phyloP scores from a whole-genome alignment of 192 early-diverging fungal species.

The Funneliformis mosseae region DNA sequence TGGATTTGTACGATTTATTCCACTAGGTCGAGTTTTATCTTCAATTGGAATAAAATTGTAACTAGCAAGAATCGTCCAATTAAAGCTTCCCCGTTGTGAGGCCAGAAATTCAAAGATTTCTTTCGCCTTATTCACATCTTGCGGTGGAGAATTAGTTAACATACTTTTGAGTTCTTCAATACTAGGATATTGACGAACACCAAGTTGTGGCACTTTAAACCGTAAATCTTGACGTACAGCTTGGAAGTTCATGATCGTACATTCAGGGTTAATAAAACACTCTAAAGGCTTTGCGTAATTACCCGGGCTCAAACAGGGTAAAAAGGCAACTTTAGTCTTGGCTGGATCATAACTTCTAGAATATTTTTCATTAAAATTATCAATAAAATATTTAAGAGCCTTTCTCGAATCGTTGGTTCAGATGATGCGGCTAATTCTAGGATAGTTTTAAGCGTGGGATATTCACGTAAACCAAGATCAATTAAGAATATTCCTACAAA shows the following conservation, averaged over 20 bases:
- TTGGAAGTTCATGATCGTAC: conserved; percentile 65
- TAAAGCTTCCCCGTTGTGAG: conserved; percentile 62
- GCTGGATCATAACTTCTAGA: conserved; percentile 48
- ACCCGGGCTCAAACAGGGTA: conserved; percentile 53
- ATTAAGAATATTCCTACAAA: conserved; percentile 49
- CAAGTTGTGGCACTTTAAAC: conserved; percentile 58
- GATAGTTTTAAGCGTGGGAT: conserved; percentile 45
- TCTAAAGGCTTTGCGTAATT: conserved; percentile 58
- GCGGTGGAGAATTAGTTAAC: conserved; percentile 40
- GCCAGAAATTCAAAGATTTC: conserved; percentile 69
- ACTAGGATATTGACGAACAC: conserved; percentile 63
- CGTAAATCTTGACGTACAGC: conserved; percentile 62
- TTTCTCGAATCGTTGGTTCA: conserved; percentile 44
- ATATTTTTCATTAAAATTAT: conserved; percentile 65
- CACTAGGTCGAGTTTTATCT: not conserved
- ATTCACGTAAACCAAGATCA: conserved; percentile 50
- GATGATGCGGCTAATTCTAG: conserved; percentile 46
- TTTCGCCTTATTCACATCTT: conserved; percentile 47
- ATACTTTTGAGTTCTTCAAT: conserved; percentile 41
- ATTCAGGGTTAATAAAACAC: conserved; percentile 63
- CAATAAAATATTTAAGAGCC: conserved; percentile 71
- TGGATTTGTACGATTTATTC: not conserved
- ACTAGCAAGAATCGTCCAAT: conserved; percentile 58
- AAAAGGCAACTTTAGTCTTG: conserved; percentile 55
- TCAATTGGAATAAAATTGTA: conserved; percentile 68